Evolutionary conservation across 768 basidiomycete species (phyloP).

Genomic region (Kwoniella mangroviensis): DNA sequence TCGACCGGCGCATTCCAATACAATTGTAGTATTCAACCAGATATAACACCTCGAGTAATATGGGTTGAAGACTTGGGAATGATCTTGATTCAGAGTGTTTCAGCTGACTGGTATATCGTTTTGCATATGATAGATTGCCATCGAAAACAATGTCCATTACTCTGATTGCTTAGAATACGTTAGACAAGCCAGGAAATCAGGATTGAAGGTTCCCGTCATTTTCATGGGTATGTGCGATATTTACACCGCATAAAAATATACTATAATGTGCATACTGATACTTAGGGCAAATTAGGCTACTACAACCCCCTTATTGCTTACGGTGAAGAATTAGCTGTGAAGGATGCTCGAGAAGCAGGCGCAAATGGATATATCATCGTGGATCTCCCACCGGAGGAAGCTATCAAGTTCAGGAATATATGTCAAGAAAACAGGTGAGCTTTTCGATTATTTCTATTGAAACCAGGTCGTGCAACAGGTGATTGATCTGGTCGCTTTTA

Average conservation of each 20-base stretch:
- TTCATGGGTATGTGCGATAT: constrained; percentile 79
- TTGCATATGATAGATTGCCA: constrained; percentile 68
- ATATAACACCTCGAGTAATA: too few relatives aligned
- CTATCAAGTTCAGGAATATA: constrained; percentile 83
- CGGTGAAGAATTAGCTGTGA: constrained; percentile 90
- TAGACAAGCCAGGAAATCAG: constrained; percentile 76
- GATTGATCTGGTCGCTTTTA: too few relatives aligned
- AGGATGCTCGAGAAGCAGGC: constrained; percentile 84
- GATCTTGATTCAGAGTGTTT: too few relatives aligned
- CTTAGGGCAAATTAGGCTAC: constrained; percentile 69
- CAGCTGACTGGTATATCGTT: background rate
- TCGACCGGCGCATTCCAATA: too few relatives aligned
- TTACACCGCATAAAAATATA: background rate
- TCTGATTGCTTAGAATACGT: constrained; percentile 73
- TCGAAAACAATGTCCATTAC: constrained; percentile 80
- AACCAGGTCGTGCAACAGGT: too few relatives aligned
- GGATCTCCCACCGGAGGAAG: constrained; percentile 97
- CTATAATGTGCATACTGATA: background rate
- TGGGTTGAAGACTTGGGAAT: too few relatives aligned
- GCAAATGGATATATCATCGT: constrained; percentile 98
- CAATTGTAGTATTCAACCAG: too few relatives aligned
- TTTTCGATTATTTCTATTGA: too few relatives aligned
- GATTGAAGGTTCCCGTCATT: constrained; percentile 82
- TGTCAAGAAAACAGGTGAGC: constrained; percentile 78
- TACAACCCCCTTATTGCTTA: constrained; percentile 96